Base-by-base conservation (phyloP, 768 basidiomycete species). In the Xerocomellus dryophilus region DNA sequence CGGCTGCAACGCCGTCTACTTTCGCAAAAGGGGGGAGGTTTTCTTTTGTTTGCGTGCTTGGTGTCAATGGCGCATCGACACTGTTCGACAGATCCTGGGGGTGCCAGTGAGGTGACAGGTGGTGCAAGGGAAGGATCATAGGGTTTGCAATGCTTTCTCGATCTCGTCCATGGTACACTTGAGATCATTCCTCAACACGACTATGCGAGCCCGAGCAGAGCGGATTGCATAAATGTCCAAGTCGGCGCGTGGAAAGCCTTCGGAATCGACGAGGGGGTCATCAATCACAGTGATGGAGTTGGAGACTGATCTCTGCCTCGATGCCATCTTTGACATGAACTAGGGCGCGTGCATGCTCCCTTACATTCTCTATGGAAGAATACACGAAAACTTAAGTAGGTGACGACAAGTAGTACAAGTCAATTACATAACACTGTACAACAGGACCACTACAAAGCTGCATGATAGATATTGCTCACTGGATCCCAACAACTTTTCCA, bases 161-260 rank as follows among this genome's bases (percentile, higher is more conserved):
- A 97, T 82, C 43, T 80, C 77, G 59, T 85, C 78, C 74, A 83
- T 86, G 10, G 90, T 71, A 31, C 67, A 76, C 17, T 74, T 76
- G 54, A 87, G 74, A 66, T 98, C 95, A 62, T 94, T 97, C 53
- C 84, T 77, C 45, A 94, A 73, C 66, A 90, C 82, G 47, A 89
- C 84, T n/a, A 95, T 82, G 46, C 88, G 78, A 29, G 85, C 79
- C 48, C 93, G 80, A 12, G 92, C 90, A 44, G 74, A 73, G 21
- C 91, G 78, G 18, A 95, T 85, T 11, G 86, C 84, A 65, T 83
- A 90, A 17, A 96, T 77, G 60, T 95, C 90, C 57, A 98, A 80
- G 71, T 96, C 88, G 14, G 82, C 83, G 14, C 93, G 80, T 1
- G 95, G 95, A 70, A 92, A 98, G 7, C 96, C 96, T 48, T 97